Evolutionary conservation across 345 rosid genomes (phyloP), one percentile per base, ranked within the genome.

Genomic region (Lagerstroemia speciosa): DNA sequence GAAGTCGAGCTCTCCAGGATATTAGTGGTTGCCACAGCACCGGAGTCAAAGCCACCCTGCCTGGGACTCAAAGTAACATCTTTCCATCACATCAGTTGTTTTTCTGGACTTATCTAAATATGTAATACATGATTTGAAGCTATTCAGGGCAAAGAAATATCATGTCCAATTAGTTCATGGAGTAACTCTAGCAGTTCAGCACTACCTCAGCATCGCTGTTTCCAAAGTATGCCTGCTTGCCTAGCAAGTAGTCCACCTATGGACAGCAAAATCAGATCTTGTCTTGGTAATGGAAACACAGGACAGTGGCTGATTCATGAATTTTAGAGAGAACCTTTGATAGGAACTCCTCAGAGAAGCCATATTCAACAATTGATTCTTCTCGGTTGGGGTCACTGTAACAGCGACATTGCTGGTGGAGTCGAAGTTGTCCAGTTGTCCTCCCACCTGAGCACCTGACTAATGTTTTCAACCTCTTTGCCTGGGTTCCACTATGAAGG

Each of bases 401-500:
- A 94, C 90, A 32, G 79, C 1, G 71, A 91, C 69, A 65, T 84
- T 74, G 79, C 80, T 89, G 62, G 75, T 88, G 66, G 87, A 0
- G 32, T 94, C 99, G 32, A 88, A 91, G 83, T 91, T 94, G 84
- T 94, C 97, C 79, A n/a, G n/a, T n/a, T n/a, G n/a, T n/a, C n/a
- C n/a, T n/a, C n/a, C n/a, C n/a, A n/a, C n/a, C n/a, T n/a, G n/a
- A n/a, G n/a, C n/a, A n/a, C n/a, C n/a, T n/a, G 91, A 95, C 10
- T 69, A 89, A 96, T 93, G 83, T 26, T 91, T 77, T 93, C 98
- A 32, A 64, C 69, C 82, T 91, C 98, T 69, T 86, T 89, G 88
- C 94, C 89, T n/a, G 92, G 97, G 78, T 89, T 93, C 98, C 97
- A 90, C 78, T 93, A 91, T 46, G 98, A 6, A 29, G 98, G 98